Evolutionary conservation across 2,329 filamentous ascomycete species (phyloP), one percentile per base, ranked within the genome.

Genomic region (Simplicillium aogashimaense): DNA sequence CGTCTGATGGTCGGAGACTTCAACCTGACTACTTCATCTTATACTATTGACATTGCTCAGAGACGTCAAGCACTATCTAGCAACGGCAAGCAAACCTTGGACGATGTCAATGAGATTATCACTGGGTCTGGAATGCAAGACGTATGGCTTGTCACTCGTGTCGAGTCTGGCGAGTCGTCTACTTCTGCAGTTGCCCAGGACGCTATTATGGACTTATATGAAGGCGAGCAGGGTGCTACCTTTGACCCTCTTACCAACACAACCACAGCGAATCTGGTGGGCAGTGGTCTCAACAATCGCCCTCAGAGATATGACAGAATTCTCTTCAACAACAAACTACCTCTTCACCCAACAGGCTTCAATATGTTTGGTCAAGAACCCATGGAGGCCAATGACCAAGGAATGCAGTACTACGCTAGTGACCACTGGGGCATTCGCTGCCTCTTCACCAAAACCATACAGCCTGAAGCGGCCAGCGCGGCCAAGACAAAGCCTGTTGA

Each of bases 291-390:
- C 36, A 66, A 74, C 36, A 69, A 69, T 47, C 65, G 76, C 15
- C 78, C 80, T 2, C 79, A 83, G 50, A 61, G 81, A 36, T 83
- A 83, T 44, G 78, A 83, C 49, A 67, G 79, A 29, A 77, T 84
- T 35, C 56, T 82, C 3, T 55, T 78, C 29, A 71, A 66, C 35
- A 53, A 73, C 6, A 50, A 55, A 13, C 55, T 73, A 5, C 51
- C 45, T 11, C 40, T 51, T 2, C 47, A 43, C 1, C 53, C 58
- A 2, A 45, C 50, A 3, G 53, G 59, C 0, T 81, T 80, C 56
- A 76, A 76, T 47, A 65, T 69, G 51, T 82, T 83, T 52, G 78
- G 78, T 7, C 51, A 53, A 17, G 40, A 40, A 2, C 35, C 44
- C 16, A 29, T 45, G 6, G 25, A 43, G 8, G 35, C 35, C 16